phyloP scores from a whole-genome alignment of 345 rosid genomes.

The Rhodamnia rubescens region DNA sequence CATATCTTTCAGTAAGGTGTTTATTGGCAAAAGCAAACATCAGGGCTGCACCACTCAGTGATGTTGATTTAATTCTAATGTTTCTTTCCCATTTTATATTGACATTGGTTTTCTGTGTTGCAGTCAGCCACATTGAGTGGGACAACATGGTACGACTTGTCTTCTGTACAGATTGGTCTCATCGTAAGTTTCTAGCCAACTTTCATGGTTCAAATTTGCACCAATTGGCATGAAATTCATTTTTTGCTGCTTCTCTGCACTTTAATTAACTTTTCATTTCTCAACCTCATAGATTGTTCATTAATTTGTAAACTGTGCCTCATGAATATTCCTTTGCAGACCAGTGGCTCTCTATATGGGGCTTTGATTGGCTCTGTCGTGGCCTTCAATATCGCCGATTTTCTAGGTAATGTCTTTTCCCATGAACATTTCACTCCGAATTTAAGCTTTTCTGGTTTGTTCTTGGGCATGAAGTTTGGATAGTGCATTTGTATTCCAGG shows the following conservation, averaged over 20 bases:
- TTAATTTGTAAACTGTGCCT: not conserved
- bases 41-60: not conserved
- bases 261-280: not conserved
- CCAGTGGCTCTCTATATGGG: conserved; percentile 88
- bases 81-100: not conserved
- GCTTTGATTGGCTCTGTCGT: conserved; percentile 78
- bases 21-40: not conserved
- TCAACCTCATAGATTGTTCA: not conserved
- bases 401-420: conserved; percentile 42
- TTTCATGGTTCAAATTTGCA: not conserved
- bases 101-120: conserved; percentile 7
- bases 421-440: not conserved
- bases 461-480: not conserved
- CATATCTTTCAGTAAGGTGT: not conserved
- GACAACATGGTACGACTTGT: conserved; percentile 71
- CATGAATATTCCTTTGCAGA: conserved; percentile 35
- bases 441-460: not conserved
- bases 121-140: conserved; percentile 82
- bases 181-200: conserved; percentile 48
- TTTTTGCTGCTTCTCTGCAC: not conserved
- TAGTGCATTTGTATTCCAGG: conserved; percentile 40
- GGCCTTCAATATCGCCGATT: conserved; percentile 77
- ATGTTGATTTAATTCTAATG: not conserved
- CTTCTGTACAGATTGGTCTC: conserved; percentile 72
- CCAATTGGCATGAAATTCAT: not conserved